Evolutionary conservation across 805 yeast genomes (phyloP), one percentile per base, ranked within the genome.

Genomic region (Maudiozyma pseudohumilis): DNA sequence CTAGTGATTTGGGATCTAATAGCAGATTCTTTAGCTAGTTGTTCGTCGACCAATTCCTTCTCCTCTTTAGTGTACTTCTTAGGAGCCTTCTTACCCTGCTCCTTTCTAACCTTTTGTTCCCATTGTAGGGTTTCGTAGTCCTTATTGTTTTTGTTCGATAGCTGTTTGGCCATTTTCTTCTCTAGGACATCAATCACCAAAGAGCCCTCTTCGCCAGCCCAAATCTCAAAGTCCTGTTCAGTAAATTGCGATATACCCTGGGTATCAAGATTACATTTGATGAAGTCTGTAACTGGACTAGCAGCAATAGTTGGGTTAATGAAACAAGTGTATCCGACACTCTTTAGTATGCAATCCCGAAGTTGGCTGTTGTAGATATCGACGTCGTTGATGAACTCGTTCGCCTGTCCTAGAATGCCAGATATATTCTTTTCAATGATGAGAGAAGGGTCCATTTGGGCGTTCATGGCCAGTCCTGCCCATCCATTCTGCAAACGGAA

Each of bases 81-180:
- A 10, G 37, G 41, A 52, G n/a, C 53, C 47, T 44, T 71, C 37
- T 68, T 67, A 1, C 80, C 77, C 26, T 87, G 66, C 51, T 86
- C 89, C 44, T 76, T 75, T 49, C 89, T 75, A 23, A 92, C 71
- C 36, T 73, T 72, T 47, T 80, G 87, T 54, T 92, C 98, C 97
- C 97, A 89, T 56, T 84, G 77, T 41, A 73, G 63, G 2, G 88
- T 81, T 49, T 81, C 94, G 49, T 85, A 85, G 50, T 87, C 95
- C 53, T 79, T 87, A 1, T 84, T 64, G 54, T 84, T 84, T 55
- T 82, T 84, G 52, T 75, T 74, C 11, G 75, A 74, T 4, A 61
- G 64, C 24, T 60, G 60, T 23, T 65, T 63, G 11, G 64, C 60
- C 51, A 66, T 70, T 39, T 61, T 62, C 20, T 53, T 52, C 26